Conservation (phyloP, 2,329 filamentous ascomycete genomes). For the Colletotrichum ledebouriae region DNA sequence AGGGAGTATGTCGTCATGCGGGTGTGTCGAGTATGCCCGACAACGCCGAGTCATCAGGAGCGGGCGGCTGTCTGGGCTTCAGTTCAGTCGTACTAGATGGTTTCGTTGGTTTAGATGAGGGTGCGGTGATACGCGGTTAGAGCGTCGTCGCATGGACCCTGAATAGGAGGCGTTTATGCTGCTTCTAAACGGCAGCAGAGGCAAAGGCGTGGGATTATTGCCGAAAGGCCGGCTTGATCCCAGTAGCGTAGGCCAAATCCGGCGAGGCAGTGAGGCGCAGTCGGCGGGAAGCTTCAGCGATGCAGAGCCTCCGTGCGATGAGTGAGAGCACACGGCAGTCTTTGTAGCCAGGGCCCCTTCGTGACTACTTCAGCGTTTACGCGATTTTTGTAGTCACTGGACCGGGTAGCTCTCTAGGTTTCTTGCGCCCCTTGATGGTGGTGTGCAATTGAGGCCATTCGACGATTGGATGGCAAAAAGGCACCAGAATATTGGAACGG, state of each 20-base stretch:
- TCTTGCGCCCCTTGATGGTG: no score
- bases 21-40: slow-evolving; percentile 8
- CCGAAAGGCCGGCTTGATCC: slow-evolving; percentile 34
- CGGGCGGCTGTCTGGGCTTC: slow-evolving; percentile 23
- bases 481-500: no score
- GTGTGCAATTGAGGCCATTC: no score
- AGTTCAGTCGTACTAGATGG: slow-evolving; percentile 8
- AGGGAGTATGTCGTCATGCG: slow-evolving; percentile 34
- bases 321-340: slow-evolving; percentile 7
- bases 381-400: no score
- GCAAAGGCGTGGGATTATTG: slow-evolving; percentile 16
- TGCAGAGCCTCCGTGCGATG: slow-evolving; percentile 28
- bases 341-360: background rate
- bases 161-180: slow-evolving; percentile 35
- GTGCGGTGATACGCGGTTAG: slow-evolving; percentile 29
- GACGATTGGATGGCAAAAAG: no score
- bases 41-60: slow-evolving; percentile 16
- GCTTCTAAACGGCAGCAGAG: slow-evolving; percentile 26
- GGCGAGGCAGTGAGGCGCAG: slow-evolving; percentile 38
- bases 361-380: no score
- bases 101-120: slow-evolving; percentile 5
- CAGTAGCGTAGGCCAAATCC: slow-evolving; percentile 6
- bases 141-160: slow-evolving; percentile 34
- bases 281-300: slow-evolving; percentile 36
- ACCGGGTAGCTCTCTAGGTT: no score